Evolutionary conservation across 2,329 filamentous ascomycete species (phyloP).

Genomic region (Coniochaeta ligniaria): DNA sequence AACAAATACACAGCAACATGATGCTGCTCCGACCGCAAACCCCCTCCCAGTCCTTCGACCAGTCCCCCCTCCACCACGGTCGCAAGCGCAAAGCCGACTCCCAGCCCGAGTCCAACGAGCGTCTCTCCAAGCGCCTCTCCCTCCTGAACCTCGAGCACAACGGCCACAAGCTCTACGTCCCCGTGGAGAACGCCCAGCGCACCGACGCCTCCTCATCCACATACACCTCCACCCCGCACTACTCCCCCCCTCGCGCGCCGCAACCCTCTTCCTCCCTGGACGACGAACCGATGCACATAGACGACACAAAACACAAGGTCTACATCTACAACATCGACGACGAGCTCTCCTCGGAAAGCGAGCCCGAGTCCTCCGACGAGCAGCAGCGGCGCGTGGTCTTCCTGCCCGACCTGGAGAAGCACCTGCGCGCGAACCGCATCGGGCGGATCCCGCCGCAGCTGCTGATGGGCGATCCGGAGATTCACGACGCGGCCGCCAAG

Average conservation of each 20-base stretch:
- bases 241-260: constrained; percentile 12
- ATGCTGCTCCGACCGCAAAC: neutral
- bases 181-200: constrained; percentile 43
- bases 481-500: constrained; percentile 50
- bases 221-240: constrained; percentile 6
- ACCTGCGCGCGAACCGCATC: constrained; percentile 65
- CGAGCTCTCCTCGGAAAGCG: constrained; percentile 60
- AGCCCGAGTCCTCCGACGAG: constrained; percentile 41
- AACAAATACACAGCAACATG: neutral
- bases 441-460: constrained; percentile 60
- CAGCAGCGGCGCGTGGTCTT: constrained; percentile 64
- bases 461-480: constrained; percentile 42
- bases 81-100: constrained; percentile 54
- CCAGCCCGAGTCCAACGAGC: constrained; percentile 52
- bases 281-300: constrained; percentile 70
- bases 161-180: constrained; percentile 58
- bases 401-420: constrained; percentile 78
- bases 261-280: constrained; percentile 9
- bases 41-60: neutral
- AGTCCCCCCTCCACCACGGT: neutral
- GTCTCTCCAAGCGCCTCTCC: constrained; percentile 78
- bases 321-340: constrained; percentile 89
- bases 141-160: constrained; percentile 69
- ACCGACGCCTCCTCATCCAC: constrained; percentile 13
- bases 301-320: constrained; percentile 79